Conservation (phyloP, 257 asterid species). For the Solanum paucissectum region DNA sequence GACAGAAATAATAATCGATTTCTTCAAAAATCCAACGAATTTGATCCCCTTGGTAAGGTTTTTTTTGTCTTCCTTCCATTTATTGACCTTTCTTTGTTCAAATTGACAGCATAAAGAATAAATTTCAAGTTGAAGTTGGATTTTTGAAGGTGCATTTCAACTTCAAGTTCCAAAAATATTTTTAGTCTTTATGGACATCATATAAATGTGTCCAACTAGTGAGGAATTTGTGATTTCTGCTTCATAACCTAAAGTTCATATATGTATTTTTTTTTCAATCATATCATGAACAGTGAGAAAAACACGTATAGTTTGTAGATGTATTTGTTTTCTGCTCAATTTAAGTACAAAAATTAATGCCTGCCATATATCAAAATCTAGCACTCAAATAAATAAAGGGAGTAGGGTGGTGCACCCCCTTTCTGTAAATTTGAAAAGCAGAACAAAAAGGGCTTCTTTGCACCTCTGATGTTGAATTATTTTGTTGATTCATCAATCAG, state of each 20-base stretch:
- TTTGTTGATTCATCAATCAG: background rate
- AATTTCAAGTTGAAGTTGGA: background rate
- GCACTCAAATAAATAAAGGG: background rate
- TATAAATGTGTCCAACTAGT: background rate
- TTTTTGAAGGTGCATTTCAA: background rate
- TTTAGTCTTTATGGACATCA: background rate
- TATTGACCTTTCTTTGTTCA: background rate
- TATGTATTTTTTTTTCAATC: background rate
- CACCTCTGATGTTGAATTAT: background rate
- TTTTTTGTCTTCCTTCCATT: background rate
- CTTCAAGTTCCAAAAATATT: background rate
- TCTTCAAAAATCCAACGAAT: constrained; percentile 63
- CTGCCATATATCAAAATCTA: background rate
- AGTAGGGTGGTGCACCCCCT: background rate
- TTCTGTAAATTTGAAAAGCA: background rate
- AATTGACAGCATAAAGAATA: background rate
- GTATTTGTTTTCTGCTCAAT: background rate
- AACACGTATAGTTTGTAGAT: background rate
- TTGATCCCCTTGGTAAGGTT: constrained; percentile 53
- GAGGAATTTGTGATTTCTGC: background rate
- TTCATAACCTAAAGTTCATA: background rate
- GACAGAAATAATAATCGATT: constrained; percentile 58
- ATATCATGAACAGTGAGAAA: background rate
- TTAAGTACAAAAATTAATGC: background rate
- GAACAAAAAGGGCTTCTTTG: background rate